Conservation (phyloP, 2,329 filamentous ascomycete species). For the Phyllachora maydis region DNA sequence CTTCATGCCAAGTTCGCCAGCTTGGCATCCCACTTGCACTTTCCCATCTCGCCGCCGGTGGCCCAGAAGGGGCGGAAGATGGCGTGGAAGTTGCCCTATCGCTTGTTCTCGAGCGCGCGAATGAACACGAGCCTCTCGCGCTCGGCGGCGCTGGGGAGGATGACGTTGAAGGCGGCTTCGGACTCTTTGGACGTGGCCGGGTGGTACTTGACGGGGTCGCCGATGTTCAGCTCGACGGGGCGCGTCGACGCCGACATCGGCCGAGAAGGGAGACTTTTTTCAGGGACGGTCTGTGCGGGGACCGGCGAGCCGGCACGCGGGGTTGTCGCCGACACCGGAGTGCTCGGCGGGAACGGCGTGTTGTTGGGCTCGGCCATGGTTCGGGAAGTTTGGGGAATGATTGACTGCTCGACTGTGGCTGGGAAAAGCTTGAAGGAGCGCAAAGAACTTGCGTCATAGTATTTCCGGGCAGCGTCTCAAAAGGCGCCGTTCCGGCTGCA, state of each 20-base stretch:
- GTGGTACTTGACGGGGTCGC: slow-evolving; percentile 37
- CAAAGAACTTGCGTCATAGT: no score
- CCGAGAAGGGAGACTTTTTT: no score
- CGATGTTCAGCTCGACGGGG: slow-evolving; percentile 51
- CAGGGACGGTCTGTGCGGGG: slow-evolving; percentile 7
- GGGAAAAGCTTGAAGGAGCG: no score
- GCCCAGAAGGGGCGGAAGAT: slow-evolving; percentile 34
- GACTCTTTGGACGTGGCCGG: slow-evolving; percentile 22
- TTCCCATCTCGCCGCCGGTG: slow-evolving; percentile 45
- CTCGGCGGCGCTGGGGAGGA: slow-evolving; percentile 27
- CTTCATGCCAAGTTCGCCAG: no score
- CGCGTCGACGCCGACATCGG: no score
- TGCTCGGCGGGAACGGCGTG: slow-evolving; percentile 9
- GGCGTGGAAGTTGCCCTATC: slow-evolving; percentile 33
- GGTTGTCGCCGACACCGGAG: slow-evolving; percentile 10
- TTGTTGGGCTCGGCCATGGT: slow-evolving; percentile 12
- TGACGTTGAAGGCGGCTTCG: slow-evolving; percentile 20
- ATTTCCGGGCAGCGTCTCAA: no score
- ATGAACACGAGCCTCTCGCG: slow-evolving; percentile 27
- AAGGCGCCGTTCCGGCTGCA: no score
- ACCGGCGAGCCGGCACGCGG: no score
- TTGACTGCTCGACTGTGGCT: no score
- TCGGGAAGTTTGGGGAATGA: no score
- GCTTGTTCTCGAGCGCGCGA: slow-evolving; percentile 22
- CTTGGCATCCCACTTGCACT: slow-evolving; percentile 40